Percentiles rank a stretch among this genome's conserved stretches.
Conservation (phyloP, 345 rosid species). For the Arabis hirsuta region DNA sequence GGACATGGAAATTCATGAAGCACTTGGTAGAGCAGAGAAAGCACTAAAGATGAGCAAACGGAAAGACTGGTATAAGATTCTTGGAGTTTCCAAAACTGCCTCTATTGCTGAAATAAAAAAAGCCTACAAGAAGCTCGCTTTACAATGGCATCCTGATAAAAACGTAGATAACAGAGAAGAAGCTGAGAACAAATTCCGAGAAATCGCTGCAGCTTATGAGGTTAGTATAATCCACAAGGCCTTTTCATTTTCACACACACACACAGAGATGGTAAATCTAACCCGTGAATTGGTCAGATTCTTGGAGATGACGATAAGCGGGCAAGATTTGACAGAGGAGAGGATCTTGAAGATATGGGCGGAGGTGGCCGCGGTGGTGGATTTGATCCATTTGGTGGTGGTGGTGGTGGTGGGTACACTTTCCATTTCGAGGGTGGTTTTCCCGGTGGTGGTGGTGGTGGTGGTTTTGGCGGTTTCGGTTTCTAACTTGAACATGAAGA, state of each 20-base stretch:
- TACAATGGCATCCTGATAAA: slow-evolving; percentile 99
- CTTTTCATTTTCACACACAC: slow-evolving; percentile 4
- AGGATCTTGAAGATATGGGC: slow-evolving; percentile 89
- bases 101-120: slow-evolving; percentile 84
- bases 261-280: neutral
- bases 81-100: slow-evolving; percentile 83
- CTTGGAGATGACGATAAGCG: slow-evolving; percentile 94
- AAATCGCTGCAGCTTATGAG: slow-evolving; percentile 99
- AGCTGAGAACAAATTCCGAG: slow-evolving; percentile 90
- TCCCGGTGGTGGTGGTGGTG: slow-evolving; percentile 87
- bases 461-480: slow-evolving; percentile 80
- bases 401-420: slow-evolving; percentile 75
- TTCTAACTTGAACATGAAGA: slow-evolving; percentile 46
- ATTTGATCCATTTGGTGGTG: slow-evolving; percentile 84
- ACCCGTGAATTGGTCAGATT: slow-evolving; percentile 51
- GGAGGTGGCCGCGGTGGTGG: slow-evolving; percentile 78
- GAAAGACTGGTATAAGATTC: slow-evolving; percentile 94
- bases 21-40: slow-evolving; percentile 88
- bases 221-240: slow-evolving; percentile 41
- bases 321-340: slow-evolving; percentile 87
- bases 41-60: slow-evolving; percentile 96
- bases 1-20: slow-evolving; percentile 85
- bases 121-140: slow-evolving; percentile 95
- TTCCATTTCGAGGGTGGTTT: slow-evolving; percentile 93
- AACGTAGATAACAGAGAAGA: slow-evolving; percentile 92